Percentiles rank a stretch among this genome's conserved stretches.
These are phyloP conservation scores for Paraphoma sp. DNA, from an alignment of 2,329 filamentous ascomycete species.

Conservation along the genomic window DNA sequence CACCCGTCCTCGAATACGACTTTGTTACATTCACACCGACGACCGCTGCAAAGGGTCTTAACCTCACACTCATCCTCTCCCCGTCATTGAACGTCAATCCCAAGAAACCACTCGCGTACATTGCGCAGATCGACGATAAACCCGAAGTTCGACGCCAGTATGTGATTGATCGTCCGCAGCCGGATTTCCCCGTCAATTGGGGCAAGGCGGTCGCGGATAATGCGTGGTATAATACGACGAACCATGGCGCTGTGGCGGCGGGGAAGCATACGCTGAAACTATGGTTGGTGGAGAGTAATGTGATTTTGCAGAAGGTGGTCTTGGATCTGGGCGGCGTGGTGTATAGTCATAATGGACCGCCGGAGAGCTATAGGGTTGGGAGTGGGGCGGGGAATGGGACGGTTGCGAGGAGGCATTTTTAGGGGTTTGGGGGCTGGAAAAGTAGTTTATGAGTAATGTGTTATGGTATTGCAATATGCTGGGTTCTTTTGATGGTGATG, in stretches of 20 bases:
- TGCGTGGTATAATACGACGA: conserved; percentile 58
- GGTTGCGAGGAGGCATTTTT: neutral
- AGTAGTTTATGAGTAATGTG: no score
- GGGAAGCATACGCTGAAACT: conserved; percentile 54
- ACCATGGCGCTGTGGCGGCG: conserved; percentile 35
- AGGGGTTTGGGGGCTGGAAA: no score
- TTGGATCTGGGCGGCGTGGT: conserved; percentile 43
- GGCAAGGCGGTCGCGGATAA: conserved; percentile 57
- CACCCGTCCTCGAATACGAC: conserved; percentile 45
- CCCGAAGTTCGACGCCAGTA: conserved; percentile 50
- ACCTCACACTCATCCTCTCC: conserved; percentile 51
- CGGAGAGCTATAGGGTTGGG: conserved; percentile 47
- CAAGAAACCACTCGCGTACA: conserved; percentile 57
- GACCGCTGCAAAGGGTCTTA: conserved; percentile 38
- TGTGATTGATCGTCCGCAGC: conserved; percentile 50
- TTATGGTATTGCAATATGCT: no score
- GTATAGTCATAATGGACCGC: conserved; percentile 44
- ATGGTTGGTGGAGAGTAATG: conserved; percentile 55
- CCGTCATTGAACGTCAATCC: conserved; percentile 60
- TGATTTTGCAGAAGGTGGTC: conserved; percentile 48
- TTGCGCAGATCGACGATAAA: conserved; percentile 56
- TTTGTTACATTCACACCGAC: conserved; percentile 46
- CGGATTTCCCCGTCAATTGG: conserved; percentile 58
- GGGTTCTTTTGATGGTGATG: no score
- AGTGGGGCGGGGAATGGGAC: conserved; percentile 1